Evolutionary conservation across 208 protist genomes (phyloP).

Genomic region (Trypanosoma scelopori): DNA sequence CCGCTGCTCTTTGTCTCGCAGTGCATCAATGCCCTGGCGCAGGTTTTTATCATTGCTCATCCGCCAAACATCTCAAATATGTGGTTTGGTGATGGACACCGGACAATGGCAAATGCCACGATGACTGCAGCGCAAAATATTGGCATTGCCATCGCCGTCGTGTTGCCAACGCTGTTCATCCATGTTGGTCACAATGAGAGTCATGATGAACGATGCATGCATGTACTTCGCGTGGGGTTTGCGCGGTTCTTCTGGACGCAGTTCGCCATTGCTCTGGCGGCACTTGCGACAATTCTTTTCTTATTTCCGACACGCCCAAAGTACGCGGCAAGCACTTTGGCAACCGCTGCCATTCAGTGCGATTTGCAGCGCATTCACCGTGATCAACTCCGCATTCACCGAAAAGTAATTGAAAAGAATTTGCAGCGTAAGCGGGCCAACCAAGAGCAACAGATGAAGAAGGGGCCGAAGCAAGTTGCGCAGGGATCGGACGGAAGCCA

Average conservation of each 20-base stretch:
- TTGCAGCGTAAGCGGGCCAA: not conserved
- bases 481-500: too few species aligned
- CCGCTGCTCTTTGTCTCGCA: conserved; percentile 11
- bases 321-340: not conserved
- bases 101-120: conserved; percentile 7
- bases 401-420: conserved; percentile 10
- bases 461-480: not conserved
- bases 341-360: conserved; percentile 3
- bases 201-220: not conserved
- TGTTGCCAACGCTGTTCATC: conserved; percentile 16
- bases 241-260: conserved; percentile 12
- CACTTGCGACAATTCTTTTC: not conserved
- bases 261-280: conserved; percentile 1
- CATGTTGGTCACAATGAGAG: not conserved
- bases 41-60: conserved; percentile 18
- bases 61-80: conserved; percentile 5
- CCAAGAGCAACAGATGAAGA: not conserved
- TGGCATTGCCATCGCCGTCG: conserved; percentile 16
- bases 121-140: conserved; percentile 19
- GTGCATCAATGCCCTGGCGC: conserved; percentile 12
- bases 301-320: conserved; percentile 6
- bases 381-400: not conserved
- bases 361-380: not conserved
- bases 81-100: conserved; percentile 11
- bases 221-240: not conserved